These are phyloP conservation scores for Setomelanomma holmii DNA, from an alignment of 2,329 filamentous ascomycete genomes.

Conservation along the genomic window DNA sequence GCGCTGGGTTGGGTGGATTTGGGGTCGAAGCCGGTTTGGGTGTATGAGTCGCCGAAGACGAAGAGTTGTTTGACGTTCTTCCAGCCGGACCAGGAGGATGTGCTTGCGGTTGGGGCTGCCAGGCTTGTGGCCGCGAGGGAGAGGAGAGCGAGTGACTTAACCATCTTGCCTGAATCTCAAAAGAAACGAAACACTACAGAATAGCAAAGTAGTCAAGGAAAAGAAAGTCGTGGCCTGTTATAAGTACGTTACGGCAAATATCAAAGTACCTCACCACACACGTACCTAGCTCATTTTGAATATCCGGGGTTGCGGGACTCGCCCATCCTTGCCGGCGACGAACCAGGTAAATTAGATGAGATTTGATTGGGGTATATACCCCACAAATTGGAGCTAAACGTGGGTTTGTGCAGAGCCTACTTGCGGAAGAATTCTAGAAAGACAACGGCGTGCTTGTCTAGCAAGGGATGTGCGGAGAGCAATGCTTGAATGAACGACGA, in stretches of 20 bases:
- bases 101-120: constrained; percentile 25
- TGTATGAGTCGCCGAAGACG: constrained; percentile 64
- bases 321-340: constrained; percentile 18
- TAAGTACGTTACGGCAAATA: constrained; percentile 17
- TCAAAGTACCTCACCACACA: constrained; percentile 14
- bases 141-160: constrained; percentile 31
- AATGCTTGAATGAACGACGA: constrained; percentile 8
- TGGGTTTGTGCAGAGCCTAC: constrained; percentile 7
- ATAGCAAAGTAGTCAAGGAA: background rate
- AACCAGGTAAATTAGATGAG: constrained; percentile 36
- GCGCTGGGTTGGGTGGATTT: constrained; percentile 59
- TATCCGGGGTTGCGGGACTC: constrained; percentile 19
- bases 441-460: background rate
- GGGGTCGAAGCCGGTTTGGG: constrained; percentile 65
- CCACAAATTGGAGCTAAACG: constrained; percentile 23
- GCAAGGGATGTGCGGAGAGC: background rate
- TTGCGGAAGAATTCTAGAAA: constrained; percentile 29
- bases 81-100: constrained; percentile 41
- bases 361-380: constrained; percentile 27
- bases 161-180: constrained; percentile 18
- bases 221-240: background rate
- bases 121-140: constrained; percentile 26
- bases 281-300: background rate
- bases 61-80: constrained; percentile 44
- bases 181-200: background rate